Evolutionary conservation across 495 filamentous ascomycete species (phyloP).

Genomic region (Trichoderma asperelloides): DNA sequence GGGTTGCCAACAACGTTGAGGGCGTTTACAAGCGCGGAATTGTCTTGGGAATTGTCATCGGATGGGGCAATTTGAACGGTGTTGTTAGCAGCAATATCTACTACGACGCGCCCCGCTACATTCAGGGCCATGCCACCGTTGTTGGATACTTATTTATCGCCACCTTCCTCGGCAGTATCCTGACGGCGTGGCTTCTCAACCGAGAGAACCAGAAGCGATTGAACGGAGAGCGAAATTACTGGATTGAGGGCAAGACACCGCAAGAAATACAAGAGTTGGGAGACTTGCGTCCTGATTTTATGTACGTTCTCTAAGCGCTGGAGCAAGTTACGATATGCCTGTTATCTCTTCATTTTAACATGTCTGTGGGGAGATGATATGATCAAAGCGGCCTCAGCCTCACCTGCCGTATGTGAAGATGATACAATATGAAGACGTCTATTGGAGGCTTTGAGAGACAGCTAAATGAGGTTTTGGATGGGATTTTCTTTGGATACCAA

Average conservation of each 20-base stretch:
- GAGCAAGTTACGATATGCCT: no score
- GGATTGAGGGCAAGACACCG: constrained; percentile 49
- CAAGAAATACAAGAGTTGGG: constrained; percentile 56
- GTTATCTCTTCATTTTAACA: no score
- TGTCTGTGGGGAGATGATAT: no score
- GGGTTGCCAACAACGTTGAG: constrained; percentile 84
- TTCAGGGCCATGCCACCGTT: constrained; percentile 37
- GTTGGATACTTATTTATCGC: constrained; percentile 42
- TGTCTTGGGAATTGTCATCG: constrained; percentile 76
- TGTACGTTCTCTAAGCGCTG: constrained; percentile 54
- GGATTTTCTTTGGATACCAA: no score
- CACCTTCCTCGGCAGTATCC: constrained; percentile 42
- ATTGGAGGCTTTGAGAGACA: no score
- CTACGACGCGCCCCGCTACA: constrained; percentile 34
- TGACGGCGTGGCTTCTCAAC: constrained; percentile 57
- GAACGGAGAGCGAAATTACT: constrained; percentile 59
- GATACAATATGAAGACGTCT: no score
- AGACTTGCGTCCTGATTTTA: constrained; percentile 68
- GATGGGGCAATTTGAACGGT: constrained; percentile 90
- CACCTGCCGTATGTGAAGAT: no score
- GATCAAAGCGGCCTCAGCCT: no score
- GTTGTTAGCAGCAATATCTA: constrained; percentile 71
- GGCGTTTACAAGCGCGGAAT: constrained; percentile 90
- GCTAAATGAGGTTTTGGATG: no score
- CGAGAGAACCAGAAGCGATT: constrained; percentile 53